Conservation (phyloP, 768 basidiomycete species). For the Kwoniella heveanensis region DNA sequence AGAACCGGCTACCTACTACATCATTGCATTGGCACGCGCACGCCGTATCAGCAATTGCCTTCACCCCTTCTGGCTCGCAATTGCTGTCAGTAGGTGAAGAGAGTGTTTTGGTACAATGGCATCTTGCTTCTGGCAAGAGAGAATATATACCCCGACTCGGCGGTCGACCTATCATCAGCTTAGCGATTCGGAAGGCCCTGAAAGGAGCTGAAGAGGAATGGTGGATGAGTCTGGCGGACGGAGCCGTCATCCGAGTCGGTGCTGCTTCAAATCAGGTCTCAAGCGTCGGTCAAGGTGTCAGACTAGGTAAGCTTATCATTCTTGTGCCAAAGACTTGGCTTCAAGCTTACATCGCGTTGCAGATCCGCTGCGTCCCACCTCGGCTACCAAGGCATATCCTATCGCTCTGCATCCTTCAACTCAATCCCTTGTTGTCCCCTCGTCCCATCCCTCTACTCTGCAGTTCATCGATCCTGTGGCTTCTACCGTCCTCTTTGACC, state of each 20-base stretch:
- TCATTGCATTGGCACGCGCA: slow-evolving; percentile 97
- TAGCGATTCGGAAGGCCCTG: slow-evolving; percentile 57
- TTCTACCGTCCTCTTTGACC: slow-evolving; percentile 73
- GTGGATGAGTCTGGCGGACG: slow-evolving; percentile 77
- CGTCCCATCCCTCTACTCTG: slow-evolving; percentile 92
- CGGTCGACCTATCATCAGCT: slow-evolving; percentile 73
- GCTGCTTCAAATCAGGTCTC: slow-evolving; percentile 72
- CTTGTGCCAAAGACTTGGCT: slow-evolving; percentile 62
- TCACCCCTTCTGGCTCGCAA: slow-evolving; percentile 88
- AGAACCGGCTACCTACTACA: slow-evolving; percentile 77
- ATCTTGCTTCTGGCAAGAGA: slow-evolving; percentile 79
- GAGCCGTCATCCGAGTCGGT: slow-evolving; percentile 73
- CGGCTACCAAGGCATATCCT: slow-evolving; percentile 59
- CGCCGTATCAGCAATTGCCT: slow-evolving; percentile 79
- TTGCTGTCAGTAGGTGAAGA: slow-evolving; percentile 93
- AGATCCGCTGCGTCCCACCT: slow-evolving; percentile 67
- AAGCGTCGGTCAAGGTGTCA: slow-evolving; percentile 57
- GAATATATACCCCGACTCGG: slow-evolving; percentile 93
- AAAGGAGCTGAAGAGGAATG: slow-evolving; percentile 74
- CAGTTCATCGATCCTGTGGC: slow-evolving; percentile 80
- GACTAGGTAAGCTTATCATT: slow-evolving; percentile 68
- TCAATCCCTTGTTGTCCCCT: slow-evolving; percentile 79
- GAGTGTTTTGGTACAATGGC: slow-evolving; percentile 95
- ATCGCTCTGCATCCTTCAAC: slow-evolving; percentile 75
- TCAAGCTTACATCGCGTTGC: slow-evolving; percentile 59